Percentiles rank a stretch among this genome's conserved stretches.
Evolutionary conservation across 2,329 filamentous ascomycete species (phyloP).

Genomic region (Colletotrichum sp.): DNA sequence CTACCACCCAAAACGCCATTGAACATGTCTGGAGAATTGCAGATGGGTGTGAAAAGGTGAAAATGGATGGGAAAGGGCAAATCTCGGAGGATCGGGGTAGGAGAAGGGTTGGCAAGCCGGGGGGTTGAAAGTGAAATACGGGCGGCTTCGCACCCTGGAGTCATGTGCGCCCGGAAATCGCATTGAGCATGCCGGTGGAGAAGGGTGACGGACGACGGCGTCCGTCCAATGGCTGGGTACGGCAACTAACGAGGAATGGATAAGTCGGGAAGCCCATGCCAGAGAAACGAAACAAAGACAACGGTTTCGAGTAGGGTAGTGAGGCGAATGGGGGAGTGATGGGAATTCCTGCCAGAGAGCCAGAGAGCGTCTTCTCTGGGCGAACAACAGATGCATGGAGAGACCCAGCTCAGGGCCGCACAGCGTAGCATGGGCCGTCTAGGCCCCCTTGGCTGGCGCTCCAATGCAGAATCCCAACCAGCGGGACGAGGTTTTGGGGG

Average conservation of each 20-base stretch:
- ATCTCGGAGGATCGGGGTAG: neutral
- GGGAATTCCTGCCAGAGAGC: neutral
- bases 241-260: conserved; percentile 18
- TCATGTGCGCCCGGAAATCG: conserved; percentile 22
- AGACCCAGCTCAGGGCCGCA: conserved; percentile 12
- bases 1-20: conserved; percentile 28
- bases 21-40: conserved; percentile 35
- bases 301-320: conserved; percentile 8
- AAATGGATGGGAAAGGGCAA: neutral
- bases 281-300: conserved; percentile 19
- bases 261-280: conserved; percentile 12
- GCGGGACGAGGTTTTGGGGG: neutral
- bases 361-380: neutral
- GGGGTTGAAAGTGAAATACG: conserved; percentile 20
- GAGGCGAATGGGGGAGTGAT: conserved; percentile 3
- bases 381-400: conserved; percentile 9
- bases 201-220: conserved; percentile 7
- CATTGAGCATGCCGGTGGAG: conserved; percentile 12
- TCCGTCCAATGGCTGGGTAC: conserved; percentile 2
- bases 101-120: neutral
- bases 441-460: conserved; percentile 7
- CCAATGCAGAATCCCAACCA: conserved; percentile 15
- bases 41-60: neutral
- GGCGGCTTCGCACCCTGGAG: conserved; percentile 8
- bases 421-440: conserved; percentile 14